Conservation (phyloP, 345 rosid species). For the Rhodamnia argentea region DNA sequence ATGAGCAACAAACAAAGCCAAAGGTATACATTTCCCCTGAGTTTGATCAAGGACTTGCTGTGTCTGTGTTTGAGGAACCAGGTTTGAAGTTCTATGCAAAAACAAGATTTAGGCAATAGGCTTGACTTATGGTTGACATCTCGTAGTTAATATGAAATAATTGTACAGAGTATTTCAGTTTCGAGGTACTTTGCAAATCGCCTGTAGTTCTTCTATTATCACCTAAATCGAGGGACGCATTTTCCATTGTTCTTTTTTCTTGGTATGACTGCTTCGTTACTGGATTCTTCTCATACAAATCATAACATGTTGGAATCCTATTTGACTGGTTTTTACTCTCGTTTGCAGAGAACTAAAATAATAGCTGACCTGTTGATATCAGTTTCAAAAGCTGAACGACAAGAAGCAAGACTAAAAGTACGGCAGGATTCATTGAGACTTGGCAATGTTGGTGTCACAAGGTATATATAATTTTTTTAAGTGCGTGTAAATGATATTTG, state of each 20-base stretch:
- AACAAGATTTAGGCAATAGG: background rate
- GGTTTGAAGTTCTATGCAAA: background rate
- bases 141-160: background rate
- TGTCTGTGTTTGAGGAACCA: background rate
- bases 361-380: constrained; percentile 93
- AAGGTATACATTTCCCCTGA: constrained; percentile 33
- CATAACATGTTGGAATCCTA: background rate
- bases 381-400: constrained; percentile 93
- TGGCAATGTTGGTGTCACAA: constrained; percentile 94
- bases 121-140: background rate
- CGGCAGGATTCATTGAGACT: constrained; percentile 94
- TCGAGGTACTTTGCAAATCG: background rate
- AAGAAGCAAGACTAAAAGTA: constrained; percentile 94
- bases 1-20: constrained; percentile 80
- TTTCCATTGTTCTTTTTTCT: background rate
- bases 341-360: constrained; percentile 75
- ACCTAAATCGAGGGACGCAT: background rate
- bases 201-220: background rate
- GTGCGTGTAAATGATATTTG: background rate
- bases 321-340: background rate
- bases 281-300: background rate
- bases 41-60: background rate
- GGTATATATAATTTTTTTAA: constrained; percentile 28
- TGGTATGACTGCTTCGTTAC: background rate
- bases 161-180: background rate